A percentile compares a stretch with the other conserved stretches of the same genome.
phyloP scores from a whole-genome alignment of 352 stramenopile species.

The Phytophthora palmivora region DNA sequence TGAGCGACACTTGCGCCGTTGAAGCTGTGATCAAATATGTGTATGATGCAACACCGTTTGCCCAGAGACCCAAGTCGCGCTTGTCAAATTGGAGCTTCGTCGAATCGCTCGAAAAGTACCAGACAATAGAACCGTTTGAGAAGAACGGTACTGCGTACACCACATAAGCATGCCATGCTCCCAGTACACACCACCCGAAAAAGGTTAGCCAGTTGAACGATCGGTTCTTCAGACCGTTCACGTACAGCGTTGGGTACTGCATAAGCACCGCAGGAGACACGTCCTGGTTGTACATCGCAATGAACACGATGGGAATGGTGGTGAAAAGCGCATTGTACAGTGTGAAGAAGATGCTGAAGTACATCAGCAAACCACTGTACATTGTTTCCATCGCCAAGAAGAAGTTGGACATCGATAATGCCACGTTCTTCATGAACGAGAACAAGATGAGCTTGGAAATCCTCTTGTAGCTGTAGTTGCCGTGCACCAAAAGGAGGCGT shows the following conservation, averaged over 20 bases:
- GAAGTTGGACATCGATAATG: conserved; percentile 86
- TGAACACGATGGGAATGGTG: conserved; percentile 90
- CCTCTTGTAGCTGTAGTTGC: conserved; percentile 92
- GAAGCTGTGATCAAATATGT: conserved; percentile 89
- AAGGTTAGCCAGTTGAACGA: conserved; percentile 92
- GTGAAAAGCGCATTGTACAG: conserved; percentile 92
- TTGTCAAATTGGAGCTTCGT: conserved; percentile 69
- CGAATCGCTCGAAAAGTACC: conserved; percentile 75
- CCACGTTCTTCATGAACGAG: conserved; percentile 92
- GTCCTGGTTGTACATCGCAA: conserved; percentile 93
- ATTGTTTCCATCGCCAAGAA: conserved; percentile 85
- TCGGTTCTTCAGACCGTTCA: conserved; percentile 88
- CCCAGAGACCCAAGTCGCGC: conserved; percentile 81
- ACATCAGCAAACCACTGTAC: conserved; percentile 91
- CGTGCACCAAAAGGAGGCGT: conserved; percentile 82
- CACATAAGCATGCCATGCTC: conserved; percentile 89
- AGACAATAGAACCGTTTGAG: conserved; percentile 82
- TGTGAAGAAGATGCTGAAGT: conserved; percentile 91
- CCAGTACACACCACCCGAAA: conserved; percentile 85
- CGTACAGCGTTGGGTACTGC: conserved; percentile 91
- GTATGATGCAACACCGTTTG: conserved; percentile 82
- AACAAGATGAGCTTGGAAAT: conserved; percentile 91
- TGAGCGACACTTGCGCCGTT: conserved; percentile 84
- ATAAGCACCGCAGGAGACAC: conserved; percentile 89
- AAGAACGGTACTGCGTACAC: conserved; percentile 89